These are phyloP conservation scores for Boletus edulis DNA, from an alignment of 768 basidiomycete species.

Conservation along the genomic window DNA sequence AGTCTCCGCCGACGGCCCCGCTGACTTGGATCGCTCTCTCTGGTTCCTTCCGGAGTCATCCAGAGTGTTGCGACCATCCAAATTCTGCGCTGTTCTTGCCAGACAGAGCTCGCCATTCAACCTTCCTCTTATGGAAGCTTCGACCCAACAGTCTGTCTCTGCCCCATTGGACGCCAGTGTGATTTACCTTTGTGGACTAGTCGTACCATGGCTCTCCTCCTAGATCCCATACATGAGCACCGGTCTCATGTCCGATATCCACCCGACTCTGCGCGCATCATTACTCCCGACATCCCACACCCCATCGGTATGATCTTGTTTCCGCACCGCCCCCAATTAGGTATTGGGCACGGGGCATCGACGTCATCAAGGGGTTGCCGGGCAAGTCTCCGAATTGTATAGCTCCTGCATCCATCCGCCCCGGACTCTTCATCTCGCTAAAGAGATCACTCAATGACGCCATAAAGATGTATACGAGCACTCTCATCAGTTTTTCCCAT, in stretches of 20 bases:
- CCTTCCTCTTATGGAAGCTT: slow-evolving; percentile 24
- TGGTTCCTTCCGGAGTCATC: slow-evolving; percentile 17
- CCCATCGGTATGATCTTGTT: neutral
- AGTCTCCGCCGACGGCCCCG: slow-evolving; percentile 34
- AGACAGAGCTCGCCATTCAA: slow-evolving; percentile 22
- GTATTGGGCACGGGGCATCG: slow-evolving; percentile 7
- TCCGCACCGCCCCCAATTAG: slow-evolving; percentile 5
- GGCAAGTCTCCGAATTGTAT: neutral
- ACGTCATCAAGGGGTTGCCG: slow-evolving; percentile 18
- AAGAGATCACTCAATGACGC: neutral
- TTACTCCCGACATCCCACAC: neutral
- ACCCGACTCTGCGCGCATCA: slow-evolving; percentile 10
- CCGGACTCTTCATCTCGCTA: slow-evolving; percentile 18
- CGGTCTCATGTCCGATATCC: slow-evolving; percentile 5
- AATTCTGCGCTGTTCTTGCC: slow-evolving; percentile 2
- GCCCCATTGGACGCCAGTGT: slow-evolving; percentile 1
- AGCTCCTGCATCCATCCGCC: neutral
- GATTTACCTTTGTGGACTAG: slow-evolving; percentile 23
- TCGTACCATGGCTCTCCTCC: no score
- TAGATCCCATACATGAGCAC: no score
- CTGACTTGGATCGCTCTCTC: slow-evolving; percentile 11
- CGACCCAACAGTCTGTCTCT: slow-evolving; percentile 21
- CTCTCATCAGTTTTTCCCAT: neutral
- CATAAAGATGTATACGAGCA: neutral
- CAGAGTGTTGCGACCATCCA: neutral